These are phyloP conservation scores for Amylostereum areolatum DNA, from an alignment of 1,284 basidiomycete species.

Conservation along the genomic window DNA sequence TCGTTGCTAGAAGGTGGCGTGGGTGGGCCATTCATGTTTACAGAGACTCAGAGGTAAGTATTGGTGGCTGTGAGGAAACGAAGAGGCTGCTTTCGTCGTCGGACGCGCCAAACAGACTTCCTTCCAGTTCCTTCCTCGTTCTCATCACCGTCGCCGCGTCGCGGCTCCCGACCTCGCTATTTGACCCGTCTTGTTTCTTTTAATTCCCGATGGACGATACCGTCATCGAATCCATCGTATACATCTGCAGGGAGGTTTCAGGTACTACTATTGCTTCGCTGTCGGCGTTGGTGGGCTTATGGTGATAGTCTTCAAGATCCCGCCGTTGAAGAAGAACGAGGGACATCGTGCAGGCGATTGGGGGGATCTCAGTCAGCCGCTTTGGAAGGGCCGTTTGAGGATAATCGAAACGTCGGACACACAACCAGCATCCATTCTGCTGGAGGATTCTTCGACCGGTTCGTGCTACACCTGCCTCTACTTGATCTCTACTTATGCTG, in stretches of 20 bases:
- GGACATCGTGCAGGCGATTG: slow-evolving; percentile 83
- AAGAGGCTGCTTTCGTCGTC: neutral
- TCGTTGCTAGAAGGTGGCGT: slow-evolving; percentile 50
- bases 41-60: neutral
- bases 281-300: slow-evolving; percentile 6
- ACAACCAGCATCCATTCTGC: slow-evolving; percentile 48
- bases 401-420: slow-evolving; percentile 66
- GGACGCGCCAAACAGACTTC: neutral
- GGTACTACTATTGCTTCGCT: slow-evolving; percentile 34
- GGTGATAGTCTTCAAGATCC: slow-evolving; percentile 69
- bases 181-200: neutral
- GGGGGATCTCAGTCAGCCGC: slow-evolving; percentile 73
- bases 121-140: too few relatives aligned
- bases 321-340: slow-evolving; percentile 76
- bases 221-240: slow-evolving; percentile 80
- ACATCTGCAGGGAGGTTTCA: slow-evolving; percentile 81
- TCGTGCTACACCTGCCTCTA: slow-evolving; percentile 13
- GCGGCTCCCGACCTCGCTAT: too few relatives aligned
- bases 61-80: neutral
- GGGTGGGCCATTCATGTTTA: slow-evolving; percentile 33
- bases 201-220: slow-evolving; percentile 48
- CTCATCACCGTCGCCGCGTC: too few relatives aligned
- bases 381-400: slow-evolving; percentile 89
- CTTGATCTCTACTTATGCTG: neutral
- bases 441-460: slow-evolving; percentile 79